Conservation (phyloP, 1,139 yeast genomes). For the Scheffersomyces cryptocercus region DNA sequence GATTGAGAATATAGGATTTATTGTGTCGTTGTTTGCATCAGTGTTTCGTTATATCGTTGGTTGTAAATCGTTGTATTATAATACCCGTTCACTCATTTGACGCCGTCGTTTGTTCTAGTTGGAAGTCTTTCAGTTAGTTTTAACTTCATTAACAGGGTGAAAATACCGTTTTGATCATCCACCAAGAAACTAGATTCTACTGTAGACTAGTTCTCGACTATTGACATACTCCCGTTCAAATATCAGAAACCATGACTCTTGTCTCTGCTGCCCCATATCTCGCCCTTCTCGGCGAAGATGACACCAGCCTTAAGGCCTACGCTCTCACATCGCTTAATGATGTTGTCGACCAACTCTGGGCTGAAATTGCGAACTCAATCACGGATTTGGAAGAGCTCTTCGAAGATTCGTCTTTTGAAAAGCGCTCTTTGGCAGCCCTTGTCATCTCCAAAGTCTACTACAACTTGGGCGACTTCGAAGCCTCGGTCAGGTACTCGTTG, state of each 20-base stretch:
- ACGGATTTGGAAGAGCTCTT: slow-evolving; percentile 86
- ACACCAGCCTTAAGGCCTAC: slow-evolving; percentile 72
- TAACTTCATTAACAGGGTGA: too few relatives aligned
- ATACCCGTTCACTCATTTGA: too few relatives aligned
- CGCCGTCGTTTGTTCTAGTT: too few relatives aligned
- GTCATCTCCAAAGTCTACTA: slow-evolving; percentile 93
- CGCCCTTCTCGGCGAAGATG: slow-evolving; percentile 84
- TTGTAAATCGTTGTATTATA: too few relatives aligned
- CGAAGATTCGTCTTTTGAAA: slow-evolving; percentile 78
- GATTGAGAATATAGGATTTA: too few relatives aligned
- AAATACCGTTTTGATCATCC: too few relatives aligned
- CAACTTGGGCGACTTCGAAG: slow-evolving; percentile 90
- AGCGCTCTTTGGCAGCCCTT: slow-evolving; percentile 84
- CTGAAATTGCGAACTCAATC: slow-evolving; percentile 91
- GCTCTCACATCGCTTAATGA: slow-evolving; percentile 82
- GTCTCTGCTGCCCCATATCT: slow-evolving; percentile 87
- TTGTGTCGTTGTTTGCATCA: too few relatives aligned
- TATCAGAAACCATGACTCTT: slow-evolving; percentile 45
- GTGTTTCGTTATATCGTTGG: too few relatives aligned
- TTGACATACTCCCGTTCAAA: too few relatives aligned
- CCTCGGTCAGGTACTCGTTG: slow-evolving; percentile 85
- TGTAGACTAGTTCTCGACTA: too few relatives aligned
- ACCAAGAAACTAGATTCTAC: too few relatives aligned
- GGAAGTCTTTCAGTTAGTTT: too few relatives aligned
- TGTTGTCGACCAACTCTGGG: slow-evolving; percentile 92